Evolutionary conservation across 176 grass and related monocot species (phyloP).

Genomic region (Aegilops speltoides): DNA sequence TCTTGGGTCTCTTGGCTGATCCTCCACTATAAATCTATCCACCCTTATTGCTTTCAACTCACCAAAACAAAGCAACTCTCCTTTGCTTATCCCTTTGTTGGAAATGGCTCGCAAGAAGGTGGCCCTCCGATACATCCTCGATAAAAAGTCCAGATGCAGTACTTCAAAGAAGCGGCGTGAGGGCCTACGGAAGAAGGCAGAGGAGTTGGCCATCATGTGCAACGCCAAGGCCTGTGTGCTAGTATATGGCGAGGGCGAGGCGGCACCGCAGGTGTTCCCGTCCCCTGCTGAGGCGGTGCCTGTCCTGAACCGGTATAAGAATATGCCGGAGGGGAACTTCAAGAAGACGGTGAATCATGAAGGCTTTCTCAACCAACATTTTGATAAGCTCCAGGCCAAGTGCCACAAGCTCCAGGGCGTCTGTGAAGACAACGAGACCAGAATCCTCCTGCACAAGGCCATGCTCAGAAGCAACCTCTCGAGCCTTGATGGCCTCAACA

Average conservation of each 20-base stretch:
- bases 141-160: background rate
- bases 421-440: background rate
- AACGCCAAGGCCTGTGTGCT: constrained; percentile 4
- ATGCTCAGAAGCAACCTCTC: background rate
- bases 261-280: constrained; percentile 17
- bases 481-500: background rate
- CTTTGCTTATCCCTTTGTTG: background rate
- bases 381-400: constrained; percentile 16
- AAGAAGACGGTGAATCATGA: constrained; percentile 31
- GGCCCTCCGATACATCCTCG: constrained; percentile 21
- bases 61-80: background rate
- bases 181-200: constrained; percentile 31
- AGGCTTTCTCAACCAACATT: constrained; percentile 16
- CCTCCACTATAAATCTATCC: background rate
- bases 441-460: constrained; percentile 1
- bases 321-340: constrained; percentile 21
- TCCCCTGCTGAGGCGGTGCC: background rate
- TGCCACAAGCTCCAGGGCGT: background rate
- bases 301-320: background rate
- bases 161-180: constrained; percentile 15
- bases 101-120: constrained; percentile 45
- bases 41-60: background rate
- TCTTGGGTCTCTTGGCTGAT: background rate
- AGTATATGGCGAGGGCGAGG: constrained; percentile 16
- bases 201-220: constrained; percentile 22